Percentiles rank a stretch among this genome's conserved stretches.
These are phyloP conservation scores for Solanum sparsipilum DNA, from an alignment of 257 asterid genomes.

Conservation along the genomic window DNA sequence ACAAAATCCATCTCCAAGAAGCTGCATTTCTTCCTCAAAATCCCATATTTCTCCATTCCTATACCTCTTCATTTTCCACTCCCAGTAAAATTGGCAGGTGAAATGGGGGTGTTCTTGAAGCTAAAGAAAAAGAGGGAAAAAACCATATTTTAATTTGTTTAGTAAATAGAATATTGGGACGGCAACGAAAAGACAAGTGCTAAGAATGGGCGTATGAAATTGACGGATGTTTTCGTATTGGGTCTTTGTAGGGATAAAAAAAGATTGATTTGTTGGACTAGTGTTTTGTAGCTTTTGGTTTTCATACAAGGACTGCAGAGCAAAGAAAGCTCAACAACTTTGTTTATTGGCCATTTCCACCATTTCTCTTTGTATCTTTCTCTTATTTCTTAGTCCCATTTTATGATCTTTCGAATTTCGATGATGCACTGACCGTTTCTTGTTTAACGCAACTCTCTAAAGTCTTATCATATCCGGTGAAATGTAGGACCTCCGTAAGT, in stretches of 20 bases:
- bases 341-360: background rate
- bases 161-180: constrained; percentile 14
- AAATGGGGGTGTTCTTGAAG: background rate
- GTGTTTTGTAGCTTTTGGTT: background rate
- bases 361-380: background rate
- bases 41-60: constrained; percentile 27
- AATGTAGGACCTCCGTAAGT: too few relatives aligned
- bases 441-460: background rate
- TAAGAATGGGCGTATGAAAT: background rate
- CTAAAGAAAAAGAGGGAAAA: background rate
- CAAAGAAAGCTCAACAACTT: background rate
- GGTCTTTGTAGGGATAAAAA: background rate
- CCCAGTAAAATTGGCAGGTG: background rate
- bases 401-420: background rate
- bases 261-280: background rate
- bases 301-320: background rate
- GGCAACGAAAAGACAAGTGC: constrained; percentile 4
- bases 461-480: too few relatives aligned
- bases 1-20: background rate
- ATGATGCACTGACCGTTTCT: background rate
- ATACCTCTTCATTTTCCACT: constrained; percentile 16
- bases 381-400: background rate
- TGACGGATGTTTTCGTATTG: constrained; percentile 5
- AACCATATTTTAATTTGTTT: background rate
- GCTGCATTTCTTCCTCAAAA: constrained; percentile 18